A percentile compares a stretch with the other conserved stretches of the same genome.
Conservation (phyloP, 495 filamentous ascomycete species). For the Achaetomiella virescens region DNA sequence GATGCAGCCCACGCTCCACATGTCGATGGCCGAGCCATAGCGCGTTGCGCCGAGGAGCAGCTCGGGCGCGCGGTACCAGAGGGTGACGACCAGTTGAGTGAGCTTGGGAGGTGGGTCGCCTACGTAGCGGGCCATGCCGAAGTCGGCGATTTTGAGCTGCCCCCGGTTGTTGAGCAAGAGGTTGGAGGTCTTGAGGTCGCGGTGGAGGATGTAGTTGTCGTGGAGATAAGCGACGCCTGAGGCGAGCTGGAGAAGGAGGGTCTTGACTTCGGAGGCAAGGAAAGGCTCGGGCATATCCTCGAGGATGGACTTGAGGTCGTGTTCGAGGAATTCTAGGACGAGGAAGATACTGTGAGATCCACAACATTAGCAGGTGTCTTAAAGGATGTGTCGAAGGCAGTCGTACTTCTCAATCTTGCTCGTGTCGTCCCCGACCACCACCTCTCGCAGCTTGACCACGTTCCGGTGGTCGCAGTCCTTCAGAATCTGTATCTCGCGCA, state of each 20-base stretch:
- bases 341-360: constrained; percentile 65
- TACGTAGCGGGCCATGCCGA: constrained; percentile 92
- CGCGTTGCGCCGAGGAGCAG: constrained; percentile 73
- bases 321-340: constrained; percentile 96
- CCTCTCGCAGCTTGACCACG: constrained; percentile 73
- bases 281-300: constrained; percentile 94
- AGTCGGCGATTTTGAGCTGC: constrained; percentile 93
- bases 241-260: constrained; percentile 74
- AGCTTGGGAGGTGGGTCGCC: constrained; percentile 73
- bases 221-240: constrained; percentile 84
- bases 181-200: constrained; percentile 95
- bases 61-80: constrained; percentile 95
- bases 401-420: constrained; percentile 64
- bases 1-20: constrained; percentile 96
- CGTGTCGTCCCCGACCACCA: constrained; percentile 70
- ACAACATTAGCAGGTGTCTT: not conserved
- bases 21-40: constrained; percentile 76
- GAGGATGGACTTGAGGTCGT: constrained; percentile 91
- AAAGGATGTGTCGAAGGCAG: not conserved
- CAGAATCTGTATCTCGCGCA: constrained; percentile 72
- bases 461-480: constrained; percentile 58
- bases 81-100: constrained; percentile 90
- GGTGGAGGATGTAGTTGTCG: constrained; percentile 86
- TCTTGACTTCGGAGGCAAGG: constrained; percentile 87
- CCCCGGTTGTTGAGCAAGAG: constrained; percentile 93